Percentiles rank a stretch among this genome's conserved stretches.
These are phyloP conservation scores for Kickxella alabastrina DNA, from an alignment of 192 early-diverging fungal species.

Conservation along the genomic window DNA sequence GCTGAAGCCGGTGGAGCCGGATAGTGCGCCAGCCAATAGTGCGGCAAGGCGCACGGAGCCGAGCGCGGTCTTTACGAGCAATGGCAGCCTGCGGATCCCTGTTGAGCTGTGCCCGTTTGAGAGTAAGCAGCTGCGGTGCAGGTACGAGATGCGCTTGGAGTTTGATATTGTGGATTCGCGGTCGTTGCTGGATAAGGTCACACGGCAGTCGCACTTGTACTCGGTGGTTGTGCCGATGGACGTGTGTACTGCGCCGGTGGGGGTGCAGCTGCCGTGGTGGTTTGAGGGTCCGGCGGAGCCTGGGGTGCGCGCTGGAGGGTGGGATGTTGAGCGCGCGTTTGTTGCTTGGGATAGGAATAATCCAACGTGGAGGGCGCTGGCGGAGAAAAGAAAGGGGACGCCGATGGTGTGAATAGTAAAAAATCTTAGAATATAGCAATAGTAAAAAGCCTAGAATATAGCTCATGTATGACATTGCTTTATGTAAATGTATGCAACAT, in stretches of 20 bases:
- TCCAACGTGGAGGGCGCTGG: constrained; percentile 31
- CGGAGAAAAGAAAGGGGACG: constrained; percentile 8
- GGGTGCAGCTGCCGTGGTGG: constrained; percentile 19
- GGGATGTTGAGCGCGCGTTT: constrained; percentile 28
- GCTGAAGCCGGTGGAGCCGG: constrained; percentile 2
- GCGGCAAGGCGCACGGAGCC: neutral
- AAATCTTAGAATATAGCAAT: no score
- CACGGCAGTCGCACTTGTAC: constrained; percentile 16
- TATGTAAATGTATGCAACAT: no score
- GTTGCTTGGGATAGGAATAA: constrained; percentile 31
- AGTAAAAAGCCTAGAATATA: no score
- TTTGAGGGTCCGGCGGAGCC: constrained; percentile 20
- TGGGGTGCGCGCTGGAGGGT: constrained; percentile 16
- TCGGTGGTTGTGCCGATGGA: constrained; percentile 16
- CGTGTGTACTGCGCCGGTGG: constrained; percentile 22
- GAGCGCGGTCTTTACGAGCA: constrained; percentile 3
- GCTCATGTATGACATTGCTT: no score
- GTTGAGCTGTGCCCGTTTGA: constrained; percentile 40
- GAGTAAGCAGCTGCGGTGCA: constrained; percentile 33
- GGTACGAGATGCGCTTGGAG: constrained; percentile 33
- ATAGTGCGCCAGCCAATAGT: constrained; percentile 1
- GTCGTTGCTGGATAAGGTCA: constrained; percentile 15
- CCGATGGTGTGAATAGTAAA: neutral
- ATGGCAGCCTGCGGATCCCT: constrained; percentile 19
- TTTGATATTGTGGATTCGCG: constrained; percentile 25